Conservation (phyloP, 164 flowering plant species). For the Vitis labrusca region DNA sequence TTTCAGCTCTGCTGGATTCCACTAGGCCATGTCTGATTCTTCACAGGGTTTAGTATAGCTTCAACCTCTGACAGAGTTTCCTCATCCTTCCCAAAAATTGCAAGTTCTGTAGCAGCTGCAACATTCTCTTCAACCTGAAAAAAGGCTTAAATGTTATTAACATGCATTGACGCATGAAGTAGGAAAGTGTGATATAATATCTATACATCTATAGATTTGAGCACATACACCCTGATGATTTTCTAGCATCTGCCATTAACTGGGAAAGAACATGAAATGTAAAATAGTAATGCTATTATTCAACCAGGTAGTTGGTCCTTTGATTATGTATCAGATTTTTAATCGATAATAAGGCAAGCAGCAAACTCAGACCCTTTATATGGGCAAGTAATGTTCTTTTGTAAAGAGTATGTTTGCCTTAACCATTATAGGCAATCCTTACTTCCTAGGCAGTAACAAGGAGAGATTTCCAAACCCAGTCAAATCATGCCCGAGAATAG, state of each 20-base stretch:
- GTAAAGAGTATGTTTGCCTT: not conserved
- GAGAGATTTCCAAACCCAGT: not conserved
- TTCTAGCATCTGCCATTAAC: too few relatives aligned
- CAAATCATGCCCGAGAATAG: not conserved
- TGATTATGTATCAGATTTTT: too few relatives aligned
- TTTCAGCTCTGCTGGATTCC: conserved; percentile 58
- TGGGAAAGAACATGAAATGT: too few relatives aligned
- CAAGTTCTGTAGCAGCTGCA: conserved; percentile 70
- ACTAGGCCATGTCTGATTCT: conserved; percentile 95
- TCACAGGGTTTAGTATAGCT: conserved; percentile 77
- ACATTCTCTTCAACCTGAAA: conserved; percentile 83
- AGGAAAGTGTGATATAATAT: too few relatives aligned
- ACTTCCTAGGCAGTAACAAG: not conserved
- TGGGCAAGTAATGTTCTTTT: not conserved
- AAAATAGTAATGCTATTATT: too few relatives aligned
- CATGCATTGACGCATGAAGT: not conserved
- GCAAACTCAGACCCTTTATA: not conserved
- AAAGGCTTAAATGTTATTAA: not conserved
- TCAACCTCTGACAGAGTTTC: conserved; percentile 58
- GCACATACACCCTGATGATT: too few relatives aligned
- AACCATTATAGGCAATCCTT: not conserved
- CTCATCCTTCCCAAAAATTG: conserved; percentile 52
- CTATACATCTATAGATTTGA: too few relatives aligned
- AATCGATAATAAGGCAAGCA: too few relatives aligned
- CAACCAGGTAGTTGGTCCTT: too few relatives aligned